Conservation (phyloP, 2,329 filamentous ascomycete species). For the Colletotrichum graminicola region DNA sequence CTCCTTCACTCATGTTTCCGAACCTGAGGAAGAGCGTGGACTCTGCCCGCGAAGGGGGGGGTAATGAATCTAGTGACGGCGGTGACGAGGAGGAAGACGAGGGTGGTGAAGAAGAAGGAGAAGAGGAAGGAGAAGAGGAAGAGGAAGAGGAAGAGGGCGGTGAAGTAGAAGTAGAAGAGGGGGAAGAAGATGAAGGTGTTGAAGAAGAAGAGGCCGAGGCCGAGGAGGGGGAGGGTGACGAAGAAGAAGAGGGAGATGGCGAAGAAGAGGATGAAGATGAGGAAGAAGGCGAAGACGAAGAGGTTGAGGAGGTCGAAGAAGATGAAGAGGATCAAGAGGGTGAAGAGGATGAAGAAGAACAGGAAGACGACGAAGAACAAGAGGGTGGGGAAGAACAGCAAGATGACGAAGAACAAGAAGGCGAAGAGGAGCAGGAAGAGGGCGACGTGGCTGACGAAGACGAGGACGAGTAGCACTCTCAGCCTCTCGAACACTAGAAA, state of each 20-base stretch:
- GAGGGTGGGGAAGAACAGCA: conserved; percentile 1
- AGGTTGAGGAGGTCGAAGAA: neutral
- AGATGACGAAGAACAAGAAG: neutral
- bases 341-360: neutral
- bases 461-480: conserved; percentile 12
- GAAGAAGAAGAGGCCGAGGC: conserved; percentile 7
- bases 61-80: conserved; percentile 43
- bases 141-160: conserved; percentile 17
- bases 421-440: conserved; percentile 8
- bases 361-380: neutral
- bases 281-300: neutral
- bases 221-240: neutral
- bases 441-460: conserved; percentile 4
- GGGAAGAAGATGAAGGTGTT: conserved; percentile 33
- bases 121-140: conserved; percentile 23
- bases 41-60: conserved; percentile 28
- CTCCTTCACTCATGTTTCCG: conserved; percentile 65
- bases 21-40: conserved; percentile 58
- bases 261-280: neutral
- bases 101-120: conserved; percentile 37
- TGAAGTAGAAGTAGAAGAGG: conserved; percentile 25
- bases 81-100: conserved; percentile 46
- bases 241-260: neutral
- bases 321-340: neutral
- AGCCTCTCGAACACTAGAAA: conserved; percentile 1